Conservation (phyloP, 2,329 filamentous ascomycete genomes). For the Emergomyces orientalis region DNA sequence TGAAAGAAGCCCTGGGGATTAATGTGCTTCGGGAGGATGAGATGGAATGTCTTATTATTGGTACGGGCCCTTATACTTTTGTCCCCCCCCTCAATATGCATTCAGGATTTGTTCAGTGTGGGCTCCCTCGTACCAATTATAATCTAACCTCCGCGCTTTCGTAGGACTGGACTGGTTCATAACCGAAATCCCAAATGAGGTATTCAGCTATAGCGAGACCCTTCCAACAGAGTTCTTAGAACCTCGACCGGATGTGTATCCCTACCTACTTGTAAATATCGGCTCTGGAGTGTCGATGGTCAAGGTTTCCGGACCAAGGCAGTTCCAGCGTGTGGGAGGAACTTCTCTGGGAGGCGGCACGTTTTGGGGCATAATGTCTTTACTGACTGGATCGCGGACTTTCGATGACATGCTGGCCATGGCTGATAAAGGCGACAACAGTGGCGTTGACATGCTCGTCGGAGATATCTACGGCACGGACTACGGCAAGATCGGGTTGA, state of each 20-base stretch:
- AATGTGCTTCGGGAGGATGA: constrained; percentile 90
- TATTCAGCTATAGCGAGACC: constrained; percentile 89
- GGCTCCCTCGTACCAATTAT: too few species aligned
- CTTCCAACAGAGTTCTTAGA: constrained; percentile 84
- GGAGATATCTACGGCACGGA: constrained; percentile 96
- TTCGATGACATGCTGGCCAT: constrained; percentile 96
- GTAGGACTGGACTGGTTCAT: constrained; percentile 96
- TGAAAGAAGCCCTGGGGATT: constrained; percentile 71
- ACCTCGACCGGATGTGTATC: constrained; percentile 74
- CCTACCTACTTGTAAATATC: constrained; percentile 96
- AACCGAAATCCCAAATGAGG: constrained; percentile 90
- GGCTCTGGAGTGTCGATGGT: constrained; percentile 95
- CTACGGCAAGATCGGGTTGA: constrained; percentile 91
- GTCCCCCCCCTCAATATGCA: too few species aligned
- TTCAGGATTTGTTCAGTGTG: too few species aligned
- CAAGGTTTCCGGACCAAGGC: constrained; percentile 81
- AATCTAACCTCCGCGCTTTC: constrained; percentile 6
- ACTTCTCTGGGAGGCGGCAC: constrained; percentile 95
- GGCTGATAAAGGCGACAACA: constrained; percentile 84
- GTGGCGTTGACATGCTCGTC: constrained; percentile 89
- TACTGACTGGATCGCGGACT: constrained; percentile 85
- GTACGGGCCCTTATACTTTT: constrained; percentile 41
- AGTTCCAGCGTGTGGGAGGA: constrained; percentile 84
- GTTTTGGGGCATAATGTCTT: constrained; percentile 84
- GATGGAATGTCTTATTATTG: constrained; percentile 97